phyloP scores from a whole-genome alignment of 192 early-diverging fungal genomes.

The Martensiomyces pterosporus region DNA sequence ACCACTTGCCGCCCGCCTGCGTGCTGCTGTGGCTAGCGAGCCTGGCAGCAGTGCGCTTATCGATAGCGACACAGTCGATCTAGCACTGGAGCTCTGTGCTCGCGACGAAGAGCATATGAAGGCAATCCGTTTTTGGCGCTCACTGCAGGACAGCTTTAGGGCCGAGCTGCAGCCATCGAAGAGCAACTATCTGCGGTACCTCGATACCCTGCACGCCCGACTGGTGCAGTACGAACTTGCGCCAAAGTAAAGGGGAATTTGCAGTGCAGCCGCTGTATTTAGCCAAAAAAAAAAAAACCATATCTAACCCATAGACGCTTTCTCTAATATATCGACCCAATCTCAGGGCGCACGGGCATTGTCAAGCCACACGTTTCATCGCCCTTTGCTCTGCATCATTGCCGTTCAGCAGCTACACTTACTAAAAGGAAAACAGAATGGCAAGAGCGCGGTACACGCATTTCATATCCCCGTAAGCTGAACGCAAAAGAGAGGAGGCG shows the following conservation, averaged over 20 bases:
- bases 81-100: slow-evolving; percentile 31
- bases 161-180: slow-evolving; percentile 7
- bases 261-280: too few species aligned
- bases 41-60: slow-evolving; percentile 1
- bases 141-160: slow-evolving; percentile 25
- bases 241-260: too few species aligned
- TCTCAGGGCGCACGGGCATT: too few species aligned
- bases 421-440: too few species aligned
- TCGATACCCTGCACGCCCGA: slow-evolving; percentile 7
- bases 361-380: too few species aligned
- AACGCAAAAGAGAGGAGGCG: background rate
- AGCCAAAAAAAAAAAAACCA: too few species aligned
- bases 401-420: too few species aligned
- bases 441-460: slow-evolving; percentile 29
- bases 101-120: slow-evolving; percentile 33
- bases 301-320: too few species aligned
- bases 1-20: slow-evolving; percentile 16
- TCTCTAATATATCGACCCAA: too few species aligned
- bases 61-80: slow-evolving; percentile 21
- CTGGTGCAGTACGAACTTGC: too few species aligned
- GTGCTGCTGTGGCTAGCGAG: background rate
- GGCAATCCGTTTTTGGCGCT: slow-evolving; percentile 45
- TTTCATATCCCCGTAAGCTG: slow-evolving; percentile 26
- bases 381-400: too few species aligned
- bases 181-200: slow-evolving; percentile 2